Evolutionary conservation across 768 basidiomycete genomes (phyloP).

Genomic region (Tephrocybe sp.): DNA sequence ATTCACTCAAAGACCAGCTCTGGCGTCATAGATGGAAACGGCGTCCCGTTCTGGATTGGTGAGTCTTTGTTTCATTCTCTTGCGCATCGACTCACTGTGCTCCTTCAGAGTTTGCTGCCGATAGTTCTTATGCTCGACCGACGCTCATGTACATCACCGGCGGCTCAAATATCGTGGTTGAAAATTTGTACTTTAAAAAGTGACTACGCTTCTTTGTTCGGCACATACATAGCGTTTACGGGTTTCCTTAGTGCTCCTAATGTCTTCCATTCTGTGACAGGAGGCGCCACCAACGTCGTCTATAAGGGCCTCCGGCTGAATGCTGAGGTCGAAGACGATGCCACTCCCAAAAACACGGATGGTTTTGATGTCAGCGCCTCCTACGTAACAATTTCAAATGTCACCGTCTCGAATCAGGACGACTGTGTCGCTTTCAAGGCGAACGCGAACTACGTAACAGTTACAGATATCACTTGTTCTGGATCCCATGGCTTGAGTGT

Average conservation of each 20-base stretch:
- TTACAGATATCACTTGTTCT: constrained; percentile 27
- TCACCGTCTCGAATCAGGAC: constrained; percentile 26
- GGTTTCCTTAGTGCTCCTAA: constrained; percentile 18
- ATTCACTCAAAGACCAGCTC: constrained; percentile 26
- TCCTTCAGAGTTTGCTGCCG: constrained; percentile 21
- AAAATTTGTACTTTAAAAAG: constrained; percentile 28
- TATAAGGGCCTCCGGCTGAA: constrained; percentile 23
- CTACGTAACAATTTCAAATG: constrained; percentile 25
- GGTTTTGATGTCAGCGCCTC: constrained; percentile 28
- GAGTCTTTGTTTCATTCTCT: neutral
- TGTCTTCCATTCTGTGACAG: constrained; percentile 28
- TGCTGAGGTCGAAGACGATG: constrained; percentile 22
- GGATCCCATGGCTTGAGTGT: constrained; percentile 31
- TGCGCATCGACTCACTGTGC: neutral
- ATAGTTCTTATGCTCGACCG: constrained; percentile 26
- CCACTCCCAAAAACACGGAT: constrained; percentile 28
- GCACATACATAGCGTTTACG: neutral
- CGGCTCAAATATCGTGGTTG: constrained; percentile 23
- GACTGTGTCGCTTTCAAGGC: constrained; percentile 31
- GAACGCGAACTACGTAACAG: constrained; percentile 24
- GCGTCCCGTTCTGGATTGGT: constrained; percentile 27
- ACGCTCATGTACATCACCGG: constrained; percentile 26
- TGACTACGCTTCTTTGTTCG: neutral
- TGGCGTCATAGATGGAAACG: constrained; percentile 29
- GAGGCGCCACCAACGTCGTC: constrained; percentile 23